Base-by-base conservation (phyloP, 2,329 filamentous ascomycete genomes). In the Pseudonectria buxi region DNA sequence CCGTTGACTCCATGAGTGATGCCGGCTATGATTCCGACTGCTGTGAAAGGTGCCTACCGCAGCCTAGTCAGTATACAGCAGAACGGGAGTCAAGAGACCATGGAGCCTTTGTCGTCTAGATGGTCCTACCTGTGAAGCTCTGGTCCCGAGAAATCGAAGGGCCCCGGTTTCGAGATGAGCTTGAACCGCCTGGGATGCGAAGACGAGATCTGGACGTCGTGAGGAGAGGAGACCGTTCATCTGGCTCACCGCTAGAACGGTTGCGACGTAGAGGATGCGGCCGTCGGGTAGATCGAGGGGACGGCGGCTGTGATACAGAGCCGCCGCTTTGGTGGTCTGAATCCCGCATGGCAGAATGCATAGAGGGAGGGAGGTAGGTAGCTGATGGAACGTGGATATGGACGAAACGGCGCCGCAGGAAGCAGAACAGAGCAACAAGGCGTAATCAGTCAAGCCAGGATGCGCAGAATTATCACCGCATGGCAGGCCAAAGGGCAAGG, bases 1-100 rank as follows among this genome's bases (percentile, higher is more conserved):
- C 13, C 83, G 74, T 27, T 72, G 66, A 13, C 75, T 66, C 68
- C 71, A 78, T 12, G 78, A 82, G 14, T 68, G 68, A 28, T 70
- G 68, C 29, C 78, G 72, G 48, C 65, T 74, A 55, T 81, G 74
- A 49, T 78, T 65, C 40, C 66, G 65, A 16, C 58, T 52, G 31
- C 57, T 55, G 32, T 61, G 54, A 36, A 58, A 45, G 41, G 57
- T 64, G 28, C 63, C 68, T 65, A 43, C 13, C 26, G 10, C 18
- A 16, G 14, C 15, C n/a, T 18, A 13, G 26, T 13, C 14, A 32
- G 24, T 24, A 3, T 7, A 26, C 6, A 30, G 10, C 12, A 26
- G 10, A 14, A 13, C 10, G n/a, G 10, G 14, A 1, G 13, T 14
- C 25, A 3, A 31, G 14, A 13, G 12, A 24, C 7, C 33, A 29